Evolutionary conservation across 2,329 filamentous ascomycete genomes (phyloP).

Genomic region (Alternaria burnsii): DNA sequence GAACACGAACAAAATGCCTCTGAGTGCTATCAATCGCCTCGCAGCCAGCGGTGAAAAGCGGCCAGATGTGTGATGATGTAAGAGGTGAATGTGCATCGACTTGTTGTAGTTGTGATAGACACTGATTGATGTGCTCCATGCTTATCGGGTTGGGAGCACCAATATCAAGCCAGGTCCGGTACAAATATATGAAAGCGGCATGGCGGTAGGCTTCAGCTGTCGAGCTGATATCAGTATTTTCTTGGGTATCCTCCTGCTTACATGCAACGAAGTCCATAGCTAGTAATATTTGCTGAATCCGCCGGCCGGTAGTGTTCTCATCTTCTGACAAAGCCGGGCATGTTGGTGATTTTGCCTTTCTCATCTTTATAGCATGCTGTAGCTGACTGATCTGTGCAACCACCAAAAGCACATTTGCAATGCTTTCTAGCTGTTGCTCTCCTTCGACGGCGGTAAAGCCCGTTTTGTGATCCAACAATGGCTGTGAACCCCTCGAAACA

Average conservation of each 20-base stretch:
- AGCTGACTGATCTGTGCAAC: slow-evolving; percentile 41
- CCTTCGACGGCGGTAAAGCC: slow-evolving; percentile 39
- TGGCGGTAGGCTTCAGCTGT: slow-evolving; percentile 45
- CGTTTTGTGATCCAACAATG: slow-evolving; percentile 31
- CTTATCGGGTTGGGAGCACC: slow-evolving; percentile 43
- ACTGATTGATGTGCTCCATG: slow-evolving; percentile 38
- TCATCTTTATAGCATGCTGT: slow-evolving; percentile 30
- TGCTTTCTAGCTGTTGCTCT: slow-evolving; percentile 30
- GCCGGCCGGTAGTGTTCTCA: slow-evolving; percentile 28
- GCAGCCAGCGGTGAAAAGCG: slow-evolving; percentile 44
- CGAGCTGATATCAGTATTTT: slow-evolving; percentile 23
- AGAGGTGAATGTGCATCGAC: slow-evolving; percentile 34
- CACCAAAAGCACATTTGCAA: slow-evolving; percentile 36
- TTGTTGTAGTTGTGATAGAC: slow-evolving; percentile 27
- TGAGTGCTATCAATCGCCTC: slow-evolving; percentile 32
- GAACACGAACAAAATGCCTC: slow-evolving; percentile 36
- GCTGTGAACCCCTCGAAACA: slow-evolving; percentile 37
- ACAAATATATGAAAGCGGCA: slow-evolving; percentile 46
- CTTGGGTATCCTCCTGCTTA: neutral
- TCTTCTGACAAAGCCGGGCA: slow-evolving; percentile 23
- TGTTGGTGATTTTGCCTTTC: slow-evolving; percentile 8
- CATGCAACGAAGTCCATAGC: slow-evolving; percentile 25
- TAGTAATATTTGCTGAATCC: slow-evolving; percentile 29
- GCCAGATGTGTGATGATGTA: slow-evolving; percentile 42
- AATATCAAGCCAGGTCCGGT: slow-evolving; percentile 43